phyloP scores from a whole-genome alignment of 208 protist species.

The Jaenimonas drosophilae region DNA sequence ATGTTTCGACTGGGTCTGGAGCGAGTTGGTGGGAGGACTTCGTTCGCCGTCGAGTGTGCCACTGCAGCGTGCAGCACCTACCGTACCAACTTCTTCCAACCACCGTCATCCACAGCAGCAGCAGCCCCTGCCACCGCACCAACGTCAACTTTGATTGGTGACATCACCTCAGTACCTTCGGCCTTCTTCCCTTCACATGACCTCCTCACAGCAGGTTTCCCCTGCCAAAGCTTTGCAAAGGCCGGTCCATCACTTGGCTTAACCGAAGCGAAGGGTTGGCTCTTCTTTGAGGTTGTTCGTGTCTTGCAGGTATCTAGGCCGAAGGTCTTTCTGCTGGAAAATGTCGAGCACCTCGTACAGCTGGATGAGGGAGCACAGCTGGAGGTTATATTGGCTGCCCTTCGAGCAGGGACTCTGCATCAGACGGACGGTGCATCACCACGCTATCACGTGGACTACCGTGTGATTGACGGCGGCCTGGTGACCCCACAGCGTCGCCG shows the following conservation, averaged over 20 bases:
- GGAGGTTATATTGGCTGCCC: constrained; percentile 15
- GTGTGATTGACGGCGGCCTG: constrained; percentile 36
- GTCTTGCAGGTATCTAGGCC: constrained; percentile 30
- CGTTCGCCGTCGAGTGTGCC: constrained; percentile 63
- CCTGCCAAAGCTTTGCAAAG: constrained; percentile 78
- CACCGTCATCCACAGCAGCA: constrained; percentile 1
- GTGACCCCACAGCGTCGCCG: constrained; percentile 50
- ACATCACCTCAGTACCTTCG: constrained; percentile 55
- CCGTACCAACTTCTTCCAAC: constrained; percentile 27
- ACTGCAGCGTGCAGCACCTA: constrained; percentile 34
- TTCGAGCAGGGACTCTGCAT: constrained; percentile 4
- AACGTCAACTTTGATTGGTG: constrained; percentile 19
- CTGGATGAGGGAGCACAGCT: constrained; percentile 40
- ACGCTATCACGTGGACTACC: constrained; percentile 19
- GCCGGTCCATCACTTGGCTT: constrained; percentile 37
- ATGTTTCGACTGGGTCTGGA: constrained; percentile 75
- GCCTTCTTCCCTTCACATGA: constrained; percentile 57
- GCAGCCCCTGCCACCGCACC: background rate
- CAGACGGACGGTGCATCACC: background rate
- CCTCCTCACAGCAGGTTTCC: constrained; percentile 72
- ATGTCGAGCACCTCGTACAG: constrained; percentile 57
- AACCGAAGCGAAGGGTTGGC: constrained; percentile 30
- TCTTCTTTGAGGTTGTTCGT: constrained; percentile 76
- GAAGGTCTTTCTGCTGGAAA: constrained; percentile 70
- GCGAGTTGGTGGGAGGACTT: constrained; percentile 29